A percentile compares a stretch with the other conserved stretches of the same genome.
These are phyloP conservation scores for Parmelia sp. DNA, from an alignment of 495 filamentous ascomycete genomes.

Conservation along the genomic window DNA sequence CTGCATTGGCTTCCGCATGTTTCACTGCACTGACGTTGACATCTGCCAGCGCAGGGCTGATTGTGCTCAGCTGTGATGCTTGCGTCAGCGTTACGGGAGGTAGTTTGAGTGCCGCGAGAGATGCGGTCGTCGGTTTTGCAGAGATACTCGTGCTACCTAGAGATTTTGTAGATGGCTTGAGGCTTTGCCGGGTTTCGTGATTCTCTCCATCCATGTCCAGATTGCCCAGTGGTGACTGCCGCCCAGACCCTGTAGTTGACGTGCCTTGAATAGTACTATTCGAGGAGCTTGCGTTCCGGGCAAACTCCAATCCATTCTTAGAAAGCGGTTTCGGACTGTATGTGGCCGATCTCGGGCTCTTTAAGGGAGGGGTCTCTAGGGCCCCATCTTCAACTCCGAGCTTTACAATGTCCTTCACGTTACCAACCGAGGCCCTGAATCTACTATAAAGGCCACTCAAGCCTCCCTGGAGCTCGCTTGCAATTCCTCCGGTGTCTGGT, in stretches of 20 bases:
- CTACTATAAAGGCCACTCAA: conserved; percentile 81
- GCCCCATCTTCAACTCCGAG: conserved; percentile 32
- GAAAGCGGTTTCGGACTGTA: conserved; percentile 33
- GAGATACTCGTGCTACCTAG: conserved; percentile 48
- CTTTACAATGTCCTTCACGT: conserved; percentile 52
- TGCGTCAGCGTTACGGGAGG: conserved; percentile 8
- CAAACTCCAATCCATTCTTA: background rate
- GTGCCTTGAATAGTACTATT: background rate
- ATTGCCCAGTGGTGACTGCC: conserved; percentile 3
- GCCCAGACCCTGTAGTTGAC: background rate
- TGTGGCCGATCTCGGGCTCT: conserved; percentile 35
- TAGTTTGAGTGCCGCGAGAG: conserved; percentile 30
- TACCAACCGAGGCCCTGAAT: conserved; percentile 70
- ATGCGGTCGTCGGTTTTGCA: conserved; percentile 40
- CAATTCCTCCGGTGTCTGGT: conserved; percentile 58
- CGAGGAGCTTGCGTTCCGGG: background rate
- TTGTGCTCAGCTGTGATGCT: conserved; percentile 4
- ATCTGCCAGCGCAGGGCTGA: conserved; percentile 45
- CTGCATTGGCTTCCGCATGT: conserved; percentile 28
- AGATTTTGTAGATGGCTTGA: conserved; percentile 49
- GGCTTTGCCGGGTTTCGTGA: conserved; percentile 32
- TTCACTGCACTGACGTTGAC: conserved; percentile 52
- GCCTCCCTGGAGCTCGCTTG: conserved; percentile 72
- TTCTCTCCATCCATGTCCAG: background rate
- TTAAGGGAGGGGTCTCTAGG: conserved; percentile 34